Conservation (phyloP, 352 stramenopile genomes). For the Pythium utonaiense region DNA sequence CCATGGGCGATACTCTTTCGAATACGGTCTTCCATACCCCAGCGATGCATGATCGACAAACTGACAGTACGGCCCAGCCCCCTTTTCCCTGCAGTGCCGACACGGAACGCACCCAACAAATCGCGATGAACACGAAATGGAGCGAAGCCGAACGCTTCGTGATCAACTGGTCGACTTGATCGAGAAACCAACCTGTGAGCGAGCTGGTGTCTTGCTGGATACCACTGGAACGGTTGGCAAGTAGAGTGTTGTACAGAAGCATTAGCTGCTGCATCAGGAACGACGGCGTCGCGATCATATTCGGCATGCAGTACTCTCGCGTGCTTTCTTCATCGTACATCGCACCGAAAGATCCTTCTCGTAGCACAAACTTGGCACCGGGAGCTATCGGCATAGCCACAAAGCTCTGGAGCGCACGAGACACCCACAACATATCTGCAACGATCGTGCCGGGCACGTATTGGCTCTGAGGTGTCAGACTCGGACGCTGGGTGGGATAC, state of each 20-base stretch:
- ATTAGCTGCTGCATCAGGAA: slow-evolving; percentile 6
- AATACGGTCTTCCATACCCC: slow-evolving; percentile 18
- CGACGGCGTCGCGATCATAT: not conserved
- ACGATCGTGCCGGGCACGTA: slow-evolving; percentile 5
- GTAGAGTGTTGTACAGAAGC: not conserved
- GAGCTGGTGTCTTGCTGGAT: not conserved
- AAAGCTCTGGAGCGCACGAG: not conserved
- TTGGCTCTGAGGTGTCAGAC: not conserved
- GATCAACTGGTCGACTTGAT: slow-evolving; percentile 27
- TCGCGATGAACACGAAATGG: slow-evolving; percentile 25
- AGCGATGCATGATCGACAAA: slow-evolving; percentile 22
- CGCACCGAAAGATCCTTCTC: not conserved
- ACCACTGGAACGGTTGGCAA: not conserved
- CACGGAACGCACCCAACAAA: slow-evolving; percentile 32
- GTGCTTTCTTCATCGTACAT: slow-evolving; percentile 3
- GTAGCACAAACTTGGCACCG: not conserved
- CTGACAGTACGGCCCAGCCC: slow-evolving; percentile 22
- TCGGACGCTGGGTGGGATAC: not conserved
- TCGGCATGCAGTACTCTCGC: not conserved
- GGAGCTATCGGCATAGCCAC: not conserved
- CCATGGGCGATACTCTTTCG: slow-evolving; percentile 17
- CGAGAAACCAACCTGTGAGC: slow-evolving; percentile 22
- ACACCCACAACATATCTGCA: slow-evolving; percentile 1
- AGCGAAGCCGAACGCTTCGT: slow-evolving; percentile 20
- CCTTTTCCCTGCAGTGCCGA: slow-evolving; percentile 24